These are phyloP conservation scores for Chenopodium album DNA, from an alignment of 148 eudicot genomes.

Conservation along the genomic window DNA sequence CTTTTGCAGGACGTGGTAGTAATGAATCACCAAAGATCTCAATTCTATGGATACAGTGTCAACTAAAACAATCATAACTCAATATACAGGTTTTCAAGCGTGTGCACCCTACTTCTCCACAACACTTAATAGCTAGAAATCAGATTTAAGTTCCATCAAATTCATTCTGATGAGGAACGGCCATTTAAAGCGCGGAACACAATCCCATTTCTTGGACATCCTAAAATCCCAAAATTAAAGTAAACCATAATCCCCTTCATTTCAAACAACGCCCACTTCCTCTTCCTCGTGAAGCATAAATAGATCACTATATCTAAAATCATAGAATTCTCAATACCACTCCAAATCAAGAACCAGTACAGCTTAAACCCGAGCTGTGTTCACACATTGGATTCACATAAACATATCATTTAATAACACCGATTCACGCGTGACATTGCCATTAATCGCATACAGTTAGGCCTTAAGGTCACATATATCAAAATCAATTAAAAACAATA, in stretches of 20 bases:
- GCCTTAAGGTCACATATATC: too few relatives aligned
- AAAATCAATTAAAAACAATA: neutral
- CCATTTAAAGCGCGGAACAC: neutral
- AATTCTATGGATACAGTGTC: neutral
- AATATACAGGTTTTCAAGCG: neutral
- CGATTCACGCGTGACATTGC: too few relatives aligned
- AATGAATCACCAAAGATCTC: neutral
- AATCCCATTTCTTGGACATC: neutral
- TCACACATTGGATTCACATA: neutral
- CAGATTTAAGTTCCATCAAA: neutral
- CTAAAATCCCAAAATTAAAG: neutral
- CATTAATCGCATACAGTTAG: too few relatives aligned
- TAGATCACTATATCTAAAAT: neutral
- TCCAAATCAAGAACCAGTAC: neutral
- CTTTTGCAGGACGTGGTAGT: neutral
- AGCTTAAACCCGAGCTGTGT: neutral
- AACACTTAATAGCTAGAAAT: neutral
- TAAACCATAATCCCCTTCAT: slow-evolving; percentile 1
- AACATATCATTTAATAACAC: neutral
- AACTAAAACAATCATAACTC: neutral
- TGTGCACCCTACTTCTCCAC: neutral
- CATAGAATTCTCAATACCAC: neutral
- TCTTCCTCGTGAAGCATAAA: neutral
- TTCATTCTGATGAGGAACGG: neutral
- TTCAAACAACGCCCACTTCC: neutral